These are phyloP conservation scores for Euptelea pleiosperma DNA, from an alignment of 164 flowering plant species.

Conservation along the genomic window DNA sequence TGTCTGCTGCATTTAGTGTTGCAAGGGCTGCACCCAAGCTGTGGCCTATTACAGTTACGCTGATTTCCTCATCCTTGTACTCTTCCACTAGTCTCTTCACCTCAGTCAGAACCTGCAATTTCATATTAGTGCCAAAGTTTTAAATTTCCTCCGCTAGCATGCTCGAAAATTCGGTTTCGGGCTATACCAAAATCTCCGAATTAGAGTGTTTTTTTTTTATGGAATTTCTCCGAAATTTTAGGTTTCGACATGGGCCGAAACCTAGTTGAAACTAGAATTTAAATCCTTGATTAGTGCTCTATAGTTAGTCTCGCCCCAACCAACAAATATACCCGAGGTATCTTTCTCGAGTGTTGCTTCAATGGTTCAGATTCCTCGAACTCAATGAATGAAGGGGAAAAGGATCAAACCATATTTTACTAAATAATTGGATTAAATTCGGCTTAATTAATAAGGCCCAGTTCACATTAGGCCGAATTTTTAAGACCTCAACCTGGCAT, in stretches of 20 bases:
- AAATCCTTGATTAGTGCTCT: not conserved
- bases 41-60: conserved; percentile 54
- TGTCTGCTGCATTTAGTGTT: conserved; percentile 66
- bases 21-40: conserved; percentile 83
- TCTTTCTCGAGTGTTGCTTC: no score
- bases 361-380: no score
- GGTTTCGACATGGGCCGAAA: no score
- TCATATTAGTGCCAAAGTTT: not conserved
- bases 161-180: not conserved
- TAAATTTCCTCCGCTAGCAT: not conserved
- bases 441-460: no score
- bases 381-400: no score
- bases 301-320: no score
- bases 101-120: conserved; percentile 52
- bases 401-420: no score
- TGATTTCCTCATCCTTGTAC: conserved; percentile 41
- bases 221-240: not conserved
- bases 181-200: not conserved
- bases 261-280: no score
- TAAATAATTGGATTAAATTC: no score
- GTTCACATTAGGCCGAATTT: no score
- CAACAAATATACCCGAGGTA: no score
- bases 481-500: no score
- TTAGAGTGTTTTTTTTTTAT: not conserved
- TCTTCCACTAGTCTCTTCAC: conserved; percentile 52